These are phyloP conservation scores for Ogataea saltuana DNA, from an alignment of 805 yeast species.

Conservation along the genomic window DNA sequence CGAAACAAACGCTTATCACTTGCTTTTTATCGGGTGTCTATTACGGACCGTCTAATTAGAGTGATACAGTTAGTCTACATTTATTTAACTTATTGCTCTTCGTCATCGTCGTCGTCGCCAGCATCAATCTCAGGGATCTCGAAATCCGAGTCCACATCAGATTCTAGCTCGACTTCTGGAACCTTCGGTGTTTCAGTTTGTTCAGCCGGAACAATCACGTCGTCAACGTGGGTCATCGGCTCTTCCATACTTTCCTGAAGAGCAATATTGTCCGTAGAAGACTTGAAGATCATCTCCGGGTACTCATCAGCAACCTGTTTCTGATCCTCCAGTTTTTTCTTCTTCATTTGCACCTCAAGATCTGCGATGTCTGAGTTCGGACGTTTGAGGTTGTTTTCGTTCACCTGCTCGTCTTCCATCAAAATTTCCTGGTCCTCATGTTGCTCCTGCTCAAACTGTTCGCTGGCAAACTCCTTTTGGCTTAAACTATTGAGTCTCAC, in stretches of 20 bases:
- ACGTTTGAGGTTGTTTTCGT: conserved; percentile 1
- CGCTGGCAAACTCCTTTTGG: conserved; percentile 12
- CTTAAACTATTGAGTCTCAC: conserved; percentile 6
- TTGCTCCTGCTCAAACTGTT: conserved; percentile 12
- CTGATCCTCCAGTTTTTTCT: conserved; percentile 17
- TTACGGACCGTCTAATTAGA: too few relatives aligned
- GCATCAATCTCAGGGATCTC: conserved; percentile 40
- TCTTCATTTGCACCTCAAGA: conserved; percentile 13
- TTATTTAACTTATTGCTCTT: not conserved
- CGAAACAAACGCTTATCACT: conserved; percentile 4
- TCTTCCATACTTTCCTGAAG: conserved; percentile 11
- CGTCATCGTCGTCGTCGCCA: conserved; percentile 31
- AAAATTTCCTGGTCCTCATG: not conserved
- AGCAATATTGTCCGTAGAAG: conserved; percentile 9
- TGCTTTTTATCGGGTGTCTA: not conserved
- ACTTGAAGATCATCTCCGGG: conserved; percentile 21
- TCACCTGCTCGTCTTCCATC: conserved; percentile 14
- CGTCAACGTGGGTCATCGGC: not conserved
- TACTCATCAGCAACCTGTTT: conserved; percentile 12
- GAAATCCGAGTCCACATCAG: conserved; percentile 36
- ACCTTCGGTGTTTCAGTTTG: conserved; percentile 2
- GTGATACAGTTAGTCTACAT: conserved; percentile 4
- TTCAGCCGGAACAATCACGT: not conserved
- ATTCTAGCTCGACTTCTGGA: conserved; percentile 17
- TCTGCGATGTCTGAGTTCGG: conserved; percentile 9